Evolutionary conservation across 2,329 filamentous ascomycete species (phyloP).

Genomic region (Ophiostoma novo-ulmi): DNA sequence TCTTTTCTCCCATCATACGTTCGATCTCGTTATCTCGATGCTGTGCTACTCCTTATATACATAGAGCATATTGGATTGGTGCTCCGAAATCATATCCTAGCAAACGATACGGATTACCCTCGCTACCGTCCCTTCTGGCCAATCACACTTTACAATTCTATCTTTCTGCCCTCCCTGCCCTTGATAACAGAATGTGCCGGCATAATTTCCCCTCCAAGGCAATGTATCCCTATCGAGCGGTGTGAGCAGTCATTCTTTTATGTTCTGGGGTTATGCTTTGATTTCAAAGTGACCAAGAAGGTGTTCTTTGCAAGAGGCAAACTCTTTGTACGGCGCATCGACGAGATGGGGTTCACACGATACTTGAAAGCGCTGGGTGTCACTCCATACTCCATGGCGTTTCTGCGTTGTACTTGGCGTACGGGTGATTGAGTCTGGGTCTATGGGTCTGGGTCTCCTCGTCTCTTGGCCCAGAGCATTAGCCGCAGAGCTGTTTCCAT

Average conservation of each 20-base stretch:
- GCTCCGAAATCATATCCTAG: not conserved
- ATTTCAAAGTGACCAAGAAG: not conserved
- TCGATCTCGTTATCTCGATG: not conserved
- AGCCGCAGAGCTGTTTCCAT: not conserved
- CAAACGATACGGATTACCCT: not conserved
- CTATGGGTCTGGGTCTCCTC: not conserved
- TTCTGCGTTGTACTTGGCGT: not conserved
- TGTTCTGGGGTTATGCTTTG: not conserved
- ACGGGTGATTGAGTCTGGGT: constrained; percentile 8
- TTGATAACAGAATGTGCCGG: constrained; percentile 6
- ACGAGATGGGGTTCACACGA: no score
- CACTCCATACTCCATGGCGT: constrained; percentile 11
- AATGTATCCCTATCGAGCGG: constrained; percentile 8
- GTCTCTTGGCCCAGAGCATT: not conserved
- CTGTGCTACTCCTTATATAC: not conserved
- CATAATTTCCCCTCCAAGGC: constrained; percentile 1
- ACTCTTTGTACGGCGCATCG: no score
- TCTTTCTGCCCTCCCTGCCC: not conserved
- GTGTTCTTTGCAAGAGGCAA: not conserved
- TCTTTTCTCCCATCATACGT: not conserved
- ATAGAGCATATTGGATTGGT: not conserved
- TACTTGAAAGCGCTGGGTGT: not conserved
- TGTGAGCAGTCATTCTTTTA: constrained; percentile 10
- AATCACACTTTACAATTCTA: not conserved
- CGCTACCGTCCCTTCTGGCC: not conserved